Conservation (phyloP, 192 early-diverging fungal species). For the Rhizoclosmatium sp. region DNA sequence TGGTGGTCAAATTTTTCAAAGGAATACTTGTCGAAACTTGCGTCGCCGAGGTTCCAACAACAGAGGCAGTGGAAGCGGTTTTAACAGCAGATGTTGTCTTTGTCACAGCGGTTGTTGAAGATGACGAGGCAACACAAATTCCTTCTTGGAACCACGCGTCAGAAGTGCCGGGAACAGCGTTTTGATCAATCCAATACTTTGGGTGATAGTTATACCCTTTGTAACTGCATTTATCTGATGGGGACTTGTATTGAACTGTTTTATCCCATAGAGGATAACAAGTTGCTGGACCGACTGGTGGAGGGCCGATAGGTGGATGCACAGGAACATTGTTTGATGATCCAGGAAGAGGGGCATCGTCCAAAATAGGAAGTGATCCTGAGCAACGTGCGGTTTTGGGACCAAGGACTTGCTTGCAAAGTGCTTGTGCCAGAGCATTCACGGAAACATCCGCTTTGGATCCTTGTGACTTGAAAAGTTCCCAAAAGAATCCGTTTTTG, state of each 20-base stretch:
- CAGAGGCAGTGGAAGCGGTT: too few relatives aligned
- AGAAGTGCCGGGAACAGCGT: neutral
- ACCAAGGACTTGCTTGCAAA: slow-evolving; percentile 19
- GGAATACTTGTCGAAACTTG: too few relatives aligned
- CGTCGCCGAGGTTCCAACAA: too few relatives aligned
- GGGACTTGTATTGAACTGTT: slow-evolving; percentile 4
- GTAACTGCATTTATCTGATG: neutral
- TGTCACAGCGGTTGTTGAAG: too few relatives aligned
- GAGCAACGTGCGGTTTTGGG: slow-evolving; percentile 26
- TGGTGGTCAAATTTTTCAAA: neutral
- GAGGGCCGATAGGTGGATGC: neutral
- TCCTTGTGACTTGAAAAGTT: slow-evolving; percentile 14
- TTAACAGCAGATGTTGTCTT: too few relatives aligned
- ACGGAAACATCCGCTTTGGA: neutral
- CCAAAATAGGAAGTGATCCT: slow-evolving; percentile 11
- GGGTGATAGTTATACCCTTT: slow-evolving; percentile 14
- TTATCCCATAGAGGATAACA: neutral
- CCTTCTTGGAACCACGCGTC: neutral
- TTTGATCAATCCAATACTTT: neutral
- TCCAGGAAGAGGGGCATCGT: neutral
- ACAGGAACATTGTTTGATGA: slow-evolving; percentile 6
- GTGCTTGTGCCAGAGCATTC: slow-evolving; percentile 6
- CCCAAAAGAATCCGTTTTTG: slow-evolving; percentile 19
- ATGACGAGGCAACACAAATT: neutral
- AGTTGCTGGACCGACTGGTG: neutral